These are phyloP conservation scores for Achaetomiella virescens DNA, from an alignment of 495 filamentous ascomycete genomes.

Conservation along the genomic window DNA sequence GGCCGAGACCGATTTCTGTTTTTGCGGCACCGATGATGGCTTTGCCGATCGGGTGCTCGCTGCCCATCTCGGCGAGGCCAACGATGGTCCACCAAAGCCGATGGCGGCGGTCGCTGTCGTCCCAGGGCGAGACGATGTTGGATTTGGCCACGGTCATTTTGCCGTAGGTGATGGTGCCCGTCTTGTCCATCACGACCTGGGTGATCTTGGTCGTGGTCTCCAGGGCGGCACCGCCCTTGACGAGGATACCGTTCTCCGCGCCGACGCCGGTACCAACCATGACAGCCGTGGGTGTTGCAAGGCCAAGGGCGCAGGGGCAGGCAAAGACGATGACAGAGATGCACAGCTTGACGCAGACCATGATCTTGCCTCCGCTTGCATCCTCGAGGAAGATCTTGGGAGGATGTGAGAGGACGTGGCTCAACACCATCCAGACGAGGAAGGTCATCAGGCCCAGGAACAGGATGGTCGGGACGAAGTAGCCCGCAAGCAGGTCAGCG, in stretches of 20 bases:
- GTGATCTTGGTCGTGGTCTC: conserved; percentile 89
- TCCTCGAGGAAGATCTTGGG: conserved; percentile 84
- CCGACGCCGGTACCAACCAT: conserved; percentile 98
- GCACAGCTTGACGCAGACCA: conserved; percentile 96
- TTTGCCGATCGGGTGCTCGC: conserved; percentile 90
- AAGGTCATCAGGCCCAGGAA: conserved; percentile 81
- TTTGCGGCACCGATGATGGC: conserved; percentile 72
- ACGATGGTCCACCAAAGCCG: conserved; percentile 91
- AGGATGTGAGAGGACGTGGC: conserved; percentile 70
- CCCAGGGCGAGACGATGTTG: conserved; percentile 62
- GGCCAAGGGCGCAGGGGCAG: conserved; percentile 89
- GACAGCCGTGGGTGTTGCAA: conserved; percentile 92
- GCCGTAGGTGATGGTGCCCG: conserved; percentile 88
- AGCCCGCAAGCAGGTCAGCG: conserved; percentile 85
- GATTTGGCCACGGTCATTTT: conserved; percentile 83
- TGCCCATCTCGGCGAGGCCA: conserved; percentile 86
- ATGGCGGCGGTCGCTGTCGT: conserved; percentile 57
- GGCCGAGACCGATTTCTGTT: conserved; percentile 61
- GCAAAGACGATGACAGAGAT: conserved; percentile 99
- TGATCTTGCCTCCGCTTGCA: conserved; percentile 76
- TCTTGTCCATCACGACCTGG: conserved; percentile 98
- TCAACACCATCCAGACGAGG: conserved; percentile 88
- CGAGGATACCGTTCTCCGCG: conserved; percentile 92
- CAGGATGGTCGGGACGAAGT: conserved; percentile 89
- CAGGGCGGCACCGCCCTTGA: conserved; percentile 91